Evolutionary conservation across 2,329 filamentous ascomycete species (phyloP).

Genomic region (Xylaria sp.): DNA sequence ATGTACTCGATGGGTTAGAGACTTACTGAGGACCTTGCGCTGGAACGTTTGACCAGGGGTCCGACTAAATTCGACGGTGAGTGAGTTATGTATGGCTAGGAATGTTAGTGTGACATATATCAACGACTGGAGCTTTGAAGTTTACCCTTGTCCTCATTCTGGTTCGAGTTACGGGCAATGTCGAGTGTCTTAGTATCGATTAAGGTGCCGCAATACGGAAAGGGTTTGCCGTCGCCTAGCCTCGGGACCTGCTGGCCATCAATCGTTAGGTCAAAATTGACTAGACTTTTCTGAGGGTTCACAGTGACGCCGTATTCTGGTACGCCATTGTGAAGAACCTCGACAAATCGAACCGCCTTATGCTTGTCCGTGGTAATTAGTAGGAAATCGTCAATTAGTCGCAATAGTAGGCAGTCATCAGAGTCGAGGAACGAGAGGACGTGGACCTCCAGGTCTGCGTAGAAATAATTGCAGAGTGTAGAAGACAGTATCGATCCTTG

Average conservation of each 20-base stretch:
- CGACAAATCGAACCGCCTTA: constrained; percentile 78
- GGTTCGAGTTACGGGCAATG: constrained; percentile 65
- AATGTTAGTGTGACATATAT: constrained; percentile 28
- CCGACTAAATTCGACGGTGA: constrained; percentile 81
- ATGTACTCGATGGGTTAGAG: background rate
- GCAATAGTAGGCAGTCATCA: constrained; percentile 73
- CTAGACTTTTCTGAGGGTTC: constrained; percentile 80
- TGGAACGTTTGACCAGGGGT: constrained; percentile 81
- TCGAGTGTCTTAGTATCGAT: constrained; percentile 81
- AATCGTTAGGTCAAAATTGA: constrained; percentile 79
- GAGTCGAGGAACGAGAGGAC: constrained; percentile 72
- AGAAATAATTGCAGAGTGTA: constrained; percentile 93
- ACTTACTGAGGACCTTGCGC: constrained; percentile 77
- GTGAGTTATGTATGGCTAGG: constrained; percentile 69
- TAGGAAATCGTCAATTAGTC: constrained; percentile 92
- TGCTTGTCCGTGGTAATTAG: constrained; percentile 77
- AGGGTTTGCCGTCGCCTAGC: constrained; percentile 57
- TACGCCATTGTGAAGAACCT: constrained; percentile 81
- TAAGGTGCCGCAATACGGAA: constrained; percentile 87
- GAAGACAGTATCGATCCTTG: constrained; percentile 92
- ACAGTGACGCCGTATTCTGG: constrained; percentile 83
- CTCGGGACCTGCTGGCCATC: constrained; percentile 62
- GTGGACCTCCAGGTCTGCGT: constrained; percentile 82
- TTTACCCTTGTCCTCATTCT: constrained; percentile 61
- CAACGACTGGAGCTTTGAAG: constrained; percentile 48